phyloP scores from a whole-genome alignment of 495 filamentous ascomycete genomes.

The Aspergillus diversus region DNA sequence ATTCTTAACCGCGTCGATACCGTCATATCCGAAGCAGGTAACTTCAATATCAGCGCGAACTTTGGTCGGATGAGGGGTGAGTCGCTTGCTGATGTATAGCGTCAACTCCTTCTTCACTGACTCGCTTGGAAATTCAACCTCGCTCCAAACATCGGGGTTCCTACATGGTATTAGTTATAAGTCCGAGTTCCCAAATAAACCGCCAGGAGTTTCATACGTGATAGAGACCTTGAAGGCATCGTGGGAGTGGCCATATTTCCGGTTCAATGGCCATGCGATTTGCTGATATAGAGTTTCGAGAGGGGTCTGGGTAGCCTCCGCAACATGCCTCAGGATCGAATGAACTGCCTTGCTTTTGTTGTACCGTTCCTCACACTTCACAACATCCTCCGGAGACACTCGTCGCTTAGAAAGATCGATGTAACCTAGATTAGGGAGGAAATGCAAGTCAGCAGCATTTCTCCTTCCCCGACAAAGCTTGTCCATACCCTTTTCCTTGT shows the following conservation, averaged over 20 bases:
- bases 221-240: slow-evolving; percentile 99
- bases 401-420: slow-evolving; percentile 98
- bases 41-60: slow-evolving; percentile 97
- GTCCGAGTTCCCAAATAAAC: neutral
- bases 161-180: slow-evolving; percentile 47
- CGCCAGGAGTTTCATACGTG: slow-evolving; percentile 64
- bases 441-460: slow-evolving; percentile 32
- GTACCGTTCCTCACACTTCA: slow-evolving; percentile 98
- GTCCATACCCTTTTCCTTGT: slow-evolving; percentile 90
- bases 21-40: slow-evolving; percentile 97
- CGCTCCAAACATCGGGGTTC: slow-evolving; percentile 95
- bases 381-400: slow-evolving; percentile 94
- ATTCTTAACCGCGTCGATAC: slow-evolving; percentile 95
- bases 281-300: slow-evolving; percentile 91
- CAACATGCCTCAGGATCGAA: slow-evolving; percentile 96
- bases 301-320: slow-evolving; percentile 91
- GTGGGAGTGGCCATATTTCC: slow-evolving; percentile 94
- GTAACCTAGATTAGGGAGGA: slow-evolving; percentile 61
- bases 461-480: slow-evolving; percentile 7
- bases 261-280: slow-evolving; percentile 96
- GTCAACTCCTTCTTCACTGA: slow-evolving; percentile 85
- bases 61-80: slow-evolving; percentile 96
- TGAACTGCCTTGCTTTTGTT: slow-evolving; percentile 99
- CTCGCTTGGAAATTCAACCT: slow-evolving; percentile 83
- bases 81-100: slow-evolving; percentile 91